These are phyloP conservation scores for Ustilago tritici DNA, from an alignment of 1,284 basidiomycete species.

Conservation along the genomic window DNA sequence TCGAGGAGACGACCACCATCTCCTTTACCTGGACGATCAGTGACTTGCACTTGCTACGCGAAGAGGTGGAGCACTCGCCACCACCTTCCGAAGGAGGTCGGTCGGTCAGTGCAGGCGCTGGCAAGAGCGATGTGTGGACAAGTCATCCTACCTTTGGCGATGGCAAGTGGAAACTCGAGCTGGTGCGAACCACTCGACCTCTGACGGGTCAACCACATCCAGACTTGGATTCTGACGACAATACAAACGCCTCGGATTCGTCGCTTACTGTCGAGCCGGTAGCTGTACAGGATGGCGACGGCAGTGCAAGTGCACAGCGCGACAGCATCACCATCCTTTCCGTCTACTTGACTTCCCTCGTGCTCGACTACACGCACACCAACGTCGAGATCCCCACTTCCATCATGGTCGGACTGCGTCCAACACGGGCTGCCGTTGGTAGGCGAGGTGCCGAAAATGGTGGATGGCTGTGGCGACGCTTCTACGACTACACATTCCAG, in stretches of 20 bases:
- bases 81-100: slow-evolving; percentile 54
- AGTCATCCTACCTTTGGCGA: slow-evolving; percentile 65
- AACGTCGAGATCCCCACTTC: slow-evolving; percentile 50
- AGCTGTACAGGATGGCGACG: not conserved
- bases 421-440: slow-evolving; percentile 22
- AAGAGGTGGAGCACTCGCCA: slow-evolving; percentile 58
- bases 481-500: slow-evolving; percentile 49
- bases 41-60: slow-evolving; percentile 54
- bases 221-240: not conserved
- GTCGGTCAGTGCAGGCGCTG: slow-evolving; percentile 61
- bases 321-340: slow-evolving; percentile 54
- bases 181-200: slow-evolving; percentile 47
- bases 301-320: slow-evolving; percentile 1
- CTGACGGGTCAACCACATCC: not conserved
- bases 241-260: not conserved
- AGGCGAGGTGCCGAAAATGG: slow-evolving; percentile 22
- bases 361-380: slow-evolving; percentile 51
- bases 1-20: slow-evolving; percentile 59
- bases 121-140: slow-evolving; percentile 64
- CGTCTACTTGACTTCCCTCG: slow-evolving; percentile 56
- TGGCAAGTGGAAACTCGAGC: slow-evolving; percentile 67
- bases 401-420: slow-evolving; percentile 60
- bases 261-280: slow-evolving; percentile 5
- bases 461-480: slow-evolving; percentile 53
- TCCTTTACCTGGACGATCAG: slow-evolving; percentile 64